These are phyloP conservation scores for Tulasnella sp. DNA, from an alignment of 768 basidiomycete species.

Conservation along the genomic window DNA sequence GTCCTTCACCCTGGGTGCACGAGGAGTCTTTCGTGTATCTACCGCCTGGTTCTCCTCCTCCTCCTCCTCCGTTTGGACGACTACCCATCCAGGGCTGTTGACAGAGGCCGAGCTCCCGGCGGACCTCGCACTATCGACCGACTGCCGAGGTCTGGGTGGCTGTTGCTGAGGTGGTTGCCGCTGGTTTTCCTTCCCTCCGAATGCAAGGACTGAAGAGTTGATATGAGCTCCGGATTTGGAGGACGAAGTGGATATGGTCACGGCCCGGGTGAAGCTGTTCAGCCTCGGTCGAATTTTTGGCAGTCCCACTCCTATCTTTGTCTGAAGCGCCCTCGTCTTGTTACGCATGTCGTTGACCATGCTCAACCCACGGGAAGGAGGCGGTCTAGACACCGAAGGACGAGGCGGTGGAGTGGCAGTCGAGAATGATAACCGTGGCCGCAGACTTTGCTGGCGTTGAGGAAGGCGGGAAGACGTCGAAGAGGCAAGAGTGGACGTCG, in stretches of 20 bases:
- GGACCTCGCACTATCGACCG: neutral
- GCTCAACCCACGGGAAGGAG: slow-evolving; percentile 6
- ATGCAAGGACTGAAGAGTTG: neutral
- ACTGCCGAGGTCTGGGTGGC: neutral
- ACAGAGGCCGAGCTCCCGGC: neutral
- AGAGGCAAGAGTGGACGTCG: neutral
- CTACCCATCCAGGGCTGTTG: neutral
- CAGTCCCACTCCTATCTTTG: slow-evolving; percentile 16
- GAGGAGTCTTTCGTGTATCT: neutral
- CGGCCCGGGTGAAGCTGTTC: neutral
- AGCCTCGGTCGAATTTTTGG: slow-evolving; percentile 12
- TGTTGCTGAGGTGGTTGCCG: neutral
- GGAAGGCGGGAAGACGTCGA: neutral
- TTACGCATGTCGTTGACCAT: slow-evolving; percentile 21
- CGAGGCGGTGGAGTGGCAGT: neutral
- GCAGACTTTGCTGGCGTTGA: neutral
- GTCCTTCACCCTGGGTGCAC: neutral
- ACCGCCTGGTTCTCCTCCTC: neutral
- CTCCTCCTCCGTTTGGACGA: slow-evolving; percentile 1
- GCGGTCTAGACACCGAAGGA: neutral
- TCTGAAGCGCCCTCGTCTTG: slow-evolving; percentile 16
- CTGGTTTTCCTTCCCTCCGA: neutral
- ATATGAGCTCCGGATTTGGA: neutral
- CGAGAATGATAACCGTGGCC: neutral
- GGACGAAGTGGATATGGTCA: neutral